Evolutionary conservation across 2,329 filamentous ascomycete genomes (phyloP).

Genomic region (Aspergillus felis): DNA sequence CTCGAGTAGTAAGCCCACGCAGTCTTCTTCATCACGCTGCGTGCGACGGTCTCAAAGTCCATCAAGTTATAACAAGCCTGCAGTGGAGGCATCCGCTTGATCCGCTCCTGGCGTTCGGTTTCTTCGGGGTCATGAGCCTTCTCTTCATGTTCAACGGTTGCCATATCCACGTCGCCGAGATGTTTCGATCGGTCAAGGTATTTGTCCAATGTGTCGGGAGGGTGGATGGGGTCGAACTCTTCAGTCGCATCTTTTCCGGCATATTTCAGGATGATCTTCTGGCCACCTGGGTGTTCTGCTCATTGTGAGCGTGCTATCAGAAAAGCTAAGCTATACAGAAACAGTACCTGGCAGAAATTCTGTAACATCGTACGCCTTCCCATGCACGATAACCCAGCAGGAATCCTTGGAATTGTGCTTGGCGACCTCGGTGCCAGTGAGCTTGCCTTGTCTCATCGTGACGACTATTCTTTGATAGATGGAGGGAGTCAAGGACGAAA

Average conservation of each 20-base stretch:
- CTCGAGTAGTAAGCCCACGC: conserved; percentile 98
- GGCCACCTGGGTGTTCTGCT: conserved; percentile 78
- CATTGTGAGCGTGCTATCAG: background rate
- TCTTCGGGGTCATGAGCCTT: conserved; percentile 68
- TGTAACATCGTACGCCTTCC: conserved; percentile 84
- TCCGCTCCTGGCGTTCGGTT: conserved; percentile 68
- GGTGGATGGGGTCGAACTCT: conserved; percentile 85
- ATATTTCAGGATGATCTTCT: conserved; percentile 94
- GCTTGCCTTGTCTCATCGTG: conserved; percentile 28
- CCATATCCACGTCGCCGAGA: conserved; percentile 84
- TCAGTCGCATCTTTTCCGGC: conserved; percentile 92
- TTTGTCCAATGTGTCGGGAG: conserved; percentile 77
- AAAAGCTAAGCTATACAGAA: background rate
- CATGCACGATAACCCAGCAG: conserved; percentile 89
- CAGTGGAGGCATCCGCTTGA: conserved; percentile 70
- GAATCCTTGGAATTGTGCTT: conserved; percentile 78
- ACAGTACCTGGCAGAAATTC: conserved; percentile 70
- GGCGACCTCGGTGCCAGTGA: conserved; percentile 57
- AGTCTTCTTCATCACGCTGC: conserved; percentile 87
- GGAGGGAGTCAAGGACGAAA: conserved; percentile 1
- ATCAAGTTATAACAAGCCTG: conserved; percentile 89
- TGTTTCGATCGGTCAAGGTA: conserved; percentile 84
- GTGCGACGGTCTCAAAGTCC: conserved; percentile 93
- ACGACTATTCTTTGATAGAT: conserved; percentile 4
- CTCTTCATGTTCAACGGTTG: conserved; percentile 65